phyloP scores from a whole-genome alignment of 805 yeast species.

The Schwanniomyces yamadae region DNA sequence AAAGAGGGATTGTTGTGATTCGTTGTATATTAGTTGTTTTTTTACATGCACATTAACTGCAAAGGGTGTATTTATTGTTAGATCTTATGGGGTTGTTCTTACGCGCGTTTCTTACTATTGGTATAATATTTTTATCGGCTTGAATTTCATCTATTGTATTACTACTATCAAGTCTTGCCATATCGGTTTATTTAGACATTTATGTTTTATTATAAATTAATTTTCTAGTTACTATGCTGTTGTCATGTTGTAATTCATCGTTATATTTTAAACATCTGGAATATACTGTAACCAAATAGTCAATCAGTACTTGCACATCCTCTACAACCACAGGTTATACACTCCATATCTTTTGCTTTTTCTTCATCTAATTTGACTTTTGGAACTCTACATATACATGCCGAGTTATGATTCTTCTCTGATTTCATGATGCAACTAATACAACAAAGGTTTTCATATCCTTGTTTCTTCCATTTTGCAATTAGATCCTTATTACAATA shows the following conservation, averaged over 20 bases:
- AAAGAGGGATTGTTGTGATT: not conserved
- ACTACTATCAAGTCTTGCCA: constrained; percentile 1
- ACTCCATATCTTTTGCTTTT: constrained; percentile 40
- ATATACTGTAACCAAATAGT: too few relatives aligned
- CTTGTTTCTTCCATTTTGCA: constrained; percentile 80
- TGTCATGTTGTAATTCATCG: not conserved
- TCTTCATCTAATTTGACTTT: constrained; percentile 45
- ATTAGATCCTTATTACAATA: constrained; percentile 69
- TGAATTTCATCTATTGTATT: constrained; percentile 1
- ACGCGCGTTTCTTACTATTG: not conserved
- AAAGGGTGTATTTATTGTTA: not conserved
- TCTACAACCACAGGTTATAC: constrained; percentile 80
- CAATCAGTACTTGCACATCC: constrained; percentile 81
- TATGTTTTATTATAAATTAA: constrained; percentile 2
- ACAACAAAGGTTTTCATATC: constrained; percentile 86
- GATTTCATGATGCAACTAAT: constrained; percentile 66
- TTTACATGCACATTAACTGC: constrained; percentile 1
- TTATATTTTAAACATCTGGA: not conserved
- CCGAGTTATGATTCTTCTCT: constrained; percentile 58
- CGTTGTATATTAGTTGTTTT: not conserved
- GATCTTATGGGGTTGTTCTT: not conserved
- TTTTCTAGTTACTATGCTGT: too few relatives aligned
- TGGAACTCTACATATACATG: constrained; percentile 88
- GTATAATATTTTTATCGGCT: not conserved
- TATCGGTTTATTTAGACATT: constrained; percentile 3